Evolutionary conservation across 2,329 filamentous ascomycete genomes (phyloP).

Genomic region (Talaromyces sp.): DNA sequence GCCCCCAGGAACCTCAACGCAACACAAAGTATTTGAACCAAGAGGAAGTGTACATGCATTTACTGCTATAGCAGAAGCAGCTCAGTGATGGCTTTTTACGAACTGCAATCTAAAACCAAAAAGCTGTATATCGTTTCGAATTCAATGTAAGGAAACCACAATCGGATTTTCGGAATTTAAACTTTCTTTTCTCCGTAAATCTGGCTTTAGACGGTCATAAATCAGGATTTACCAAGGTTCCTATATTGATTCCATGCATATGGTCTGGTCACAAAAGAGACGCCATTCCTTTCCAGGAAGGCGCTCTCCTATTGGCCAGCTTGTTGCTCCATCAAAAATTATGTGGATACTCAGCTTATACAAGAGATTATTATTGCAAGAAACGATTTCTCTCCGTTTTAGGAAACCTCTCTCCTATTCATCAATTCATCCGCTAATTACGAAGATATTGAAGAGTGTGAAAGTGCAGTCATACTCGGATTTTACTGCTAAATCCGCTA

Average conservation of each 20-base stretch:
- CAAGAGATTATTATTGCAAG: not conserved
- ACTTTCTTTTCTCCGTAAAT: not conserved
- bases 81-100: not conserved
- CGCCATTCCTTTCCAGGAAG: not conserved
- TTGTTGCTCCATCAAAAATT: not conserved
- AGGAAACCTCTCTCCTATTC: not conserved
- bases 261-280: not conserved
- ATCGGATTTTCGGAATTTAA: not conserved
- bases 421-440: not conserved
- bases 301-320: not conserved
- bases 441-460: not conserved
- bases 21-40: conserved; percentile 2
- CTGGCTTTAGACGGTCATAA: not conserved
- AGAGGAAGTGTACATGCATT: conserved; percentile 8
- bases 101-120: not conserved
- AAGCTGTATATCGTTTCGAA: not conserved
- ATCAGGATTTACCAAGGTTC: no score
- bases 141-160: not conserved
- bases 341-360: not conserved
- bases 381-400: not conserved
- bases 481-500: not conserved
- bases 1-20: not conserved
- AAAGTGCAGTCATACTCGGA: not conserved
- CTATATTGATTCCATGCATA: no score
- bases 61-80: conserved; percentile 5